phyloP scores from a whole-genome alignment of 345 rosid species.

The Moringa oleifera region DNA sequence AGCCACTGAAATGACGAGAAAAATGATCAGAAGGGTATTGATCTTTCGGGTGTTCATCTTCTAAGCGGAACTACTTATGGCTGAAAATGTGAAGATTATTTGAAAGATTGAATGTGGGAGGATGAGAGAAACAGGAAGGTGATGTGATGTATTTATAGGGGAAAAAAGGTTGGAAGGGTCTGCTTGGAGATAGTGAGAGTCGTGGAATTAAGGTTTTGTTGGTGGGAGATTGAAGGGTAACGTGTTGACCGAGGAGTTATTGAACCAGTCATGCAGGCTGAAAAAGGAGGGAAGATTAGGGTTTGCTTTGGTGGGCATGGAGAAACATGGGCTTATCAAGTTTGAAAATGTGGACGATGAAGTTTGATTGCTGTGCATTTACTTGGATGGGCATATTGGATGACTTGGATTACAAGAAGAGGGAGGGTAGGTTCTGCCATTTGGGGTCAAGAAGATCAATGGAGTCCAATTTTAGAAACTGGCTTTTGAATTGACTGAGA shows the following conservation, averaged over 20 bases:
- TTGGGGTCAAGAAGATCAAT: neutral
- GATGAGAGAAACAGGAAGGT: neutral
- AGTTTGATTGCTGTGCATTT: neutral
- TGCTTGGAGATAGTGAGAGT: neutral
- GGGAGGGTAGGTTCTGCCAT: neutral
- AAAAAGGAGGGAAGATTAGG: neutral
- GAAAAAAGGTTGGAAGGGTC: neutral
- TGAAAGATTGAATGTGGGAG: neutral
- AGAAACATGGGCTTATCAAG: neutral
- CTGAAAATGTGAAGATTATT: neutral
- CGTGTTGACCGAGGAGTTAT: conserved; percentile 24
- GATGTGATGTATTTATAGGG: conserved; percentile 11
- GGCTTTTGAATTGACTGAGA: neutral
- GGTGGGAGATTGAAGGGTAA: neutral
- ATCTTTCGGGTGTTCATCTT: conserved; percentile 19
- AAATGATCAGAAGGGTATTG: conserved; percentile 17
- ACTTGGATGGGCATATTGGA: neutral
- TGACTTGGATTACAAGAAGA: no score
- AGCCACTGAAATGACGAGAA: conserved; percentile 17
- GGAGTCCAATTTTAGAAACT: neutral
- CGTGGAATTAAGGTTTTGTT: no score
- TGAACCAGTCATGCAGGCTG: conserved; percentile 17
- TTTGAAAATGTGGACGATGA: neutral
- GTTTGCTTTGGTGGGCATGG: neutral
- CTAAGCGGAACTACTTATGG: neutral